Evolutionary conservation across 495 filamentous ascomycete genomes (phyloP).

Genomic region (Parathielavia appendiculata): DNA sequence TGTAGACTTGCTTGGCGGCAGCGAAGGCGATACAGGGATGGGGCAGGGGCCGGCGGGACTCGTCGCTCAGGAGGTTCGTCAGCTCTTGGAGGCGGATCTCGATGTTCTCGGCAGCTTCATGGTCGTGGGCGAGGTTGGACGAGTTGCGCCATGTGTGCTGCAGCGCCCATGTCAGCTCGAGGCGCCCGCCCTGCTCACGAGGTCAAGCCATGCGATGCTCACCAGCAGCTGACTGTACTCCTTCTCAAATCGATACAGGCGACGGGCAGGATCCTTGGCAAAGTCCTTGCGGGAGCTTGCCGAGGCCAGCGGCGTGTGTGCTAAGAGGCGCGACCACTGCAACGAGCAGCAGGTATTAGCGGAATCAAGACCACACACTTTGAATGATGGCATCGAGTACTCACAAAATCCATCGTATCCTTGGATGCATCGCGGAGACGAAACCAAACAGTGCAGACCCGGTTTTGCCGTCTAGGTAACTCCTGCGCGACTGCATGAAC

Average conservation of each 20-base stretch:
- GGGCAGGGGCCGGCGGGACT: constrained; percentile 77
- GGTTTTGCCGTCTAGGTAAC: constrained; percentile 12
- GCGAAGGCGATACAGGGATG: constrained; percentile 85
- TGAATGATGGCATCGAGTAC: constrained; percentile 15
- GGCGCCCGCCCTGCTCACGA: background rate
- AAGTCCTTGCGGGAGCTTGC: constrained; percentile 52
- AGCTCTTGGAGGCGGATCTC: constrained; percentile 56
- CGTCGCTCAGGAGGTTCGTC: constrained; percentile 76
- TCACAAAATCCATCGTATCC: constrained; percentile 42
- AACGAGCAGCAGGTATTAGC: background rate
- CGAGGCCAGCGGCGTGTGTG: constrained; percentile 64
- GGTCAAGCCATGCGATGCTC: constrained; percentile 17
- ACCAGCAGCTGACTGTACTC: constrained; percentile 82
- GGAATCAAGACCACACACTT: no score
- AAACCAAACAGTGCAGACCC: constrained; percentile 14
- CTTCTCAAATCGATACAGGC: constrained; percentile 84
- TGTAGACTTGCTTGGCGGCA: constrained; percentile 77
- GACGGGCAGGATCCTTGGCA: constrained; percentile 73
- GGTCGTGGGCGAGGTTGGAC: constrained; percentile 47
- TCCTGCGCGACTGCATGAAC: constrained; percentile 24
- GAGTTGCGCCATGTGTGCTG: constrained; percentile 78
- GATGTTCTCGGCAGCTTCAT: constrained; percentile 50
- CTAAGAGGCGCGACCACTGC: constrained; percentile 86
- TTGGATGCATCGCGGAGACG: constrained; percentile 33
- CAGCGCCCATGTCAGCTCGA: background rate